A percentile compares a stretch with the other conserved stretches of the same genome.
Conservation (phyloP, 768 basidiomycete genomes). For the Symmetrospora coprosmae region DNA sequence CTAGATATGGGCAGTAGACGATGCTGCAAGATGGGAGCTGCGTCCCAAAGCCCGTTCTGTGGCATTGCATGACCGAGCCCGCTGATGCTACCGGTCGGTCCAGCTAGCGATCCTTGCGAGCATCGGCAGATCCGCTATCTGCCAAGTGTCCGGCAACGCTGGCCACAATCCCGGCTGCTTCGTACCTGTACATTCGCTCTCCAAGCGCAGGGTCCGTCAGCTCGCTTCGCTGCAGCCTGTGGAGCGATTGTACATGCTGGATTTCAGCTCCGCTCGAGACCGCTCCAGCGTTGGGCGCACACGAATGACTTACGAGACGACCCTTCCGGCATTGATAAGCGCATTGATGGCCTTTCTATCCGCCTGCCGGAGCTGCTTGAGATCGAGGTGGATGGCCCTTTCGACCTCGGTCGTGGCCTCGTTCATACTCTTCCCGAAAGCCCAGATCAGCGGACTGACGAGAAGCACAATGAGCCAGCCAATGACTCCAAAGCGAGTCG, state of each 20-base stretch:
- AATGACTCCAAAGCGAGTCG: background rate
- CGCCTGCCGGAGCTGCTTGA: background rate
- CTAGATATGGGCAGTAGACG: no score
- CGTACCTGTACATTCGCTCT: no score
- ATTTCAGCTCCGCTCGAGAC: background rate
- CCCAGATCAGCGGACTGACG: constrained; percentile 25
- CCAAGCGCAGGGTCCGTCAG: background rate
- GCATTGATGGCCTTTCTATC: background rate
- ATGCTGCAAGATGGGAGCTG: no score
- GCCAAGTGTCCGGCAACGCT: no score
- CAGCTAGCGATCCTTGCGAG: no score
- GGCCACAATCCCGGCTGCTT: no score
- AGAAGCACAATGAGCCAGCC: constrained; percentile 11
- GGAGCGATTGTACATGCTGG: background rate
- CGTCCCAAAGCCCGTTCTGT: no score
- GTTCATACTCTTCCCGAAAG: constrained; percentile 23
- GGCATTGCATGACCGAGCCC: no score
- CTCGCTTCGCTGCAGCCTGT: constrained; percentile 6
- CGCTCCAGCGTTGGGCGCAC: background rate
- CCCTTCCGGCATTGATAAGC: background rate
- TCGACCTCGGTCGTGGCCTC: constrained; percentile 18
- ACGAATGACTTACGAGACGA: background rate
- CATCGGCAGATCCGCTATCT: no score
- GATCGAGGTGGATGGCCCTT: constrained; percentile 4
- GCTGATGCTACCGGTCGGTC: no score